phyloP scores from a whole-genome alignment of 129 eudicot species.

The Rutidosis leptorrhynchoides region DNA sequence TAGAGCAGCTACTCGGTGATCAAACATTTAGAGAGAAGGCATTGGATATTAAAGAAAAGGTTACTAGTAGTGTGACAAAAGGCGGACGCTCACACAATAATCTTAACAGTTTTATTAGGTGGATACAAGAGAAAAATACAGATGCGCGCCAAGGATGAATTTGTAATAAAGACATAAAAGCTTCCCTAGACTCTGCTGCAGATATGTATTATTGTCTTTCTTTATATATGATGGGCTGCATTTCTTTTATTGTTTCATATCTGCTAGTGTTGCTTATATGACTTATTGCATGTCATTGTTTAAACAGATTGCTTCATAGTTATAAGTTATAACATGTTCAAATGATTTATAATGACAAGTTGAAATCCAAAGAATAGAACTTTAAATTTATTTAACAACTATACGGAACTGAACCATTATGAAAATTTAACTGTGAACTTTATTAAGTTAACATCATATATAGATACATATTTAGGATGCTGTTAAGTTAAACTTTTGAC shows the following conservation, averaged over 20 bases:
- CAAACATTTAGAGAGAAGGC: slow-evolving; percentile 34
- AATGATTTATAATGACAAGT: no score
- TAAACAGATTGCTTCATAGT: not conserved
- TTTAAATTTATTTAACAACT: no score
- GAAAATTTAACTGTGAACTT: no score
- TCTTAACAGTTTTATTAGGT: slow-evolving; percentile 35
- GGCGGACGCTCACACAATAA: slow-evolving; percentile 47
- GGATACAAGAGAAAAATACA: slow-evolving; percentile 32
- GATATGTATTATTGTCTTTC: not conserved
- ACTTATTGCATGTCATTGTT: not conserved
- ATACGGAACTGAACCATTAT: no score
- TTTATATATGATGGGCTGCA: not conserved
- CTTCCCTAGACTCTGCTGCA: not conserved
- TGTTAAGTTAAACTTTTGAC: no score
- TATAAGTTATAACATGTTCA: not conserved
- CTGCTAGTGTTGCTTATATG: not conserved
- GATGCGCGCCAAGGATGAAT: not conserved
- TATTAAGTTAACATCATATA: no score
- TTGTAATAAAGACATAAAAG: not conserved
- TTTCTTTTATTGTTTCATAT: not conserved
- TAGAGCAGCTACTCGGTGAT: slow-evolving; percentile 38
- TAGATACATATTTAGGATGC: no score
- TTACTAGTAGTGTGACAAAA: not conserved
- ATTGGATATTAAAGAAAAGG: slow-evolving; percentile 32
- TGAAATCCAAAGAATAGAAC: no score